A percentile compares a stretch with the other conserved stretches of the same genome.
These are phyloP conservation scores for Neurospora sp. DNA, from an alignment of 2,329 filamentous ascomycete genomes.

Conservation along the genomic window DNA sequence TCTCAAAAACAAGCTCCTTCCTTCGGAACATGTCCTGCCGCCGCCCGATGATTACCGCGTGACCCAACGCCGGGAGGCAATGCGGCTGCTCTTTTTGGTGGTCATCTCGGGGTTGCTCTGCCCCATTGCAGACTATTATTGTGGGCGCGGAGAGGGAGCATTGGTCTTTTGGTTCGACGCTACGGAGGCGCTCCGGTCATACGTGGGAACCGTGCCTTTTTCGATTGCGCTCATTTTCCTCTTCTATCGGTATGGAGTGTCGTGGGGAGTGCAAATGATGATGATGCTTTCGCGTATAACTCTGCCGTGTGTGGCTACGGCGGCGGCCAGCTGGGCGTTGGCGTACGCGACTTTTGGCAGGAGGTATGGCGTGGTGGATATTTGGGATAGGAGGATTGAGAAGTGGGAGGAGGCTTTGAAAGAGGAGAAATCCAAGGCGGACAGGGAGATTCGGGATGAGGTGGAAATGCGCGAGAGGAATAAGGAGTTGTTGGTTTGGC, in stretches of 20 bases:
- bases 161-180: not conserved
- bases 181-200: not conserved
- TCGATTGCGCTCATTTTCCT: too few relatives aligned
- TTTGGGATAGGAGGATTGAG: not conserved
- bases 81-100: not conserved
- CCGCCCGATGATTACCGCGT: not conserved
- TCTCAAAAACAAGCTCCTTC: not conserved
- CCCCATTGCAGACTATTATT: not conserved
- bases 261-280: not conserved
- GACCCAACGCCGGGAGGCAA: not conserved
- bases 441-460: not conserved
- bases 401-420: not conserved
- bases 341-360: not conserved
- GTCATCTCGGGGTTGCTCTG: not conserved
- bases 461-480: not conserved
- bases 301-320: not conserved
- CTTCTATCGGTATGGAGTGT: too few relatives aligned
- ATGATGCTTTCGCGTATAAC: not conserved
- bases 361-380: not conserved
- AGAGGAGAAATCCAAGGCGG: not conserved
- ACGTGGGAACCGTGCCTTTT: not conserved
- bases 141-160: not conserved
- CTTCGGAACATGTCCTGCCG: not conserved
- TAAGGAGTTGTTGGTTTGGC: not conserved
- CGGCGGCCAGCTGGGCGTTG: accelerated